These are phyloP conservation scores for Termitomyces sp. DNA, from an alignment of 768 basidiomycete species.

Conservation along the genomic window DNA sequence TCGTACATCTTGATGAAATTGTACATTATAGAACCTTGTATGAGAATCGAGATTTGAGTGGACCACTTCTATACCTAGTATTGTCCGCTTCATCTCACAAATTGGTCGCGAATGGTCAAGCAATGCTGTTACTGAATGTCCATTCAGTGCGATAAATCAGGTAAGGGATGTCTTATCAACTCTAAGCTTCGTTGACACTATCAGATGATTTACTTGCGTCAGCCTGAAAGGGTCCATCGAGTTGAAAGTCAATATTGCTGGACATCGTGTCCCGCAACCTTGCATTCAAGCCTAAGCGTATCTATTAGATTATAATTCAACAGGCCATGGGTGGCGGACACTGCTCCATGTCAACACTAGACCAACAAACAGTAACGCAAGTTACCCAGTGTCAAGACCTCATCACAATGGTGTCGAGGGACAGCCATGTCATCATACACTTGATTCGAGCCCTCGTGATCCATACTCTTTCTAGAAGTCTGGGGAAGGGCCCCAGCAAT, in stretches of 20 bases:
- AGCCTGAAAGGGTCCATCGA: neutral
- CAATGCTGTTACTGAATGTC: no score
- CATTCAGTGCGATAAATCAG: no score
- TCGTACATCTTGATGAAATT: slow-evolving; percentile 1
- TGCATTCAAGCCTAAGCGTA: neutral
- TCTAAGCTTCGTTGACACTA: neutral
- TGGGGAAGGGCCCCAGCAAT: neutral
- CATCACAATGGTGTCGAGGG: neutral
- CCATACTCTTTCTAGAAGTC: neutral
- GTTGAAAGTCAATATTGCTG: neutral
- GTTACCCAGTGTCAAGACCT: neutral
- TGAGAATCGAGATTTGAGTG: no score
- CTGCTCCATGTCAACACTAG: neutral
- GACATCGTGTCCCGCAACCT: neutral
- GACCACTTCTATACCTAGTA: no score
- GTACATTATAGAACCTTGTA: neutral
- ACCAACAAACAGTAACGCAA: neutral
- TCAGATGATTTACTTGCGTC: neutral
- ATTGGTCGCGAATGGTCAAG: no score
- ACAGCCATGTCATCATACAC: neutral
- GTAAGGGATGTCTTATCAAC: neutral
- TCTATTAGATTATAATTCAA: neutral
- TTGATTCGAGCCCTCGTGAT: neutral
- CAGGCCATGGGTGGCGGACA: neutral
- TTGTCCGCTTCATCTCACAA: no score